These are phyloP conservation scores for Cymbopogon flexuosus DNA, from an alignment of 202 grass and related monocot species.

Conservation along the genomic window DNA sequence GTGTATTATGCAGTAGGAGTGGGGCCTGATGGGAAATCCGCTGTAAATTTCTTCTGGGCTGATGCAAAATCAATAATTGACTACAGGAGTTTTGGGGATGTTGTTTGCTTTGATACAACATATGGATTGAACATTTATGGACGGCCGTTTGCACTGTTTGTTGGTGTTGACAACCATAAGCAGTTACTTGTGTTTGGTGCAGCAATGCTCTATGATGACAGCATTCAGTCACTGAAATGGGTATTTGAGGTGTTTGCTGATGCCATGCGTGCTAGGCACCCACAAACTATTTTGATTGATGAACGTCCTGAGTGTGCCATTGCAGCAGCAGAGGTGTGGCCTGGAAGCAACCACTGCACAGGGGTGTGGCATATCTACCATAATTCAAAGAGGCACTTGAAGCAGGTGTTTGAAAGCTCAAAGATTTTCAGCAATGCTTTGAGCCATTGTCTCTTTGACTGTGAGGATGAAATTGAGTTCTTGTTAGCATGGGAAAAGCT, in stretches of 20 bases:
- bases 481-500: constrained; percentile 77
- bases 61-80: constrained; percentile 77
- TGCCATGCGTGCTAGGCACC: constrained; percentile 69
- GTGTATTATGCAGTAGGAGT: constrained; percentile 72
- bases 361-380: constrained; percentile 91
- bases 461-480: constrained; percentile 73
- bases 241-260: constrained; percentile 67
- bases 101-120: constrained; percentile 82
- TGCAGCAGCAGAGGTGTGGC: constrained; percentile 71
- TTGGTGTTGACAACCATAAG: constrained; percentile 80
- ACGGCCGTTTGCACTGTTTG: constrained; percentile 68
- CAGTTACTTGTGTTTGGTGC: constrained; percentile 73
- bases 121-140: constrained; percentile 69
- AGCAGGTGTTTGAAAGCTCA: constrained; percentile 68
- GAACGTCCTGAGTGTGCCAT: constrained; percentile 50
- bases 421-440: constrained; percentile 80
- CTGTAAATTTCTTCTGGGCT: constrained; percentile 80
- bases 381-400: constrained; percentile 70
- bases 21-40: constrained; percentile 47
- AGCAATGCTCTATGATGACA: constrained; percentile 77
- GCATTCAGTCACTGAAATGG: constrained; percentile 67
- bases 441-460: constrained; percentile 77
- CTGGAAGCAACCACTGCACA: constrained; percentile 39
- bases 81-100: constrained; percentile 74
- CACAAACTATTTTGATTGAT: constrained; percentile 64